phyloP scores from a whole-genome alignment of 2,329 filamentous ascomycete genomes.

The Iodosphaeria phyllophila region DNA sequence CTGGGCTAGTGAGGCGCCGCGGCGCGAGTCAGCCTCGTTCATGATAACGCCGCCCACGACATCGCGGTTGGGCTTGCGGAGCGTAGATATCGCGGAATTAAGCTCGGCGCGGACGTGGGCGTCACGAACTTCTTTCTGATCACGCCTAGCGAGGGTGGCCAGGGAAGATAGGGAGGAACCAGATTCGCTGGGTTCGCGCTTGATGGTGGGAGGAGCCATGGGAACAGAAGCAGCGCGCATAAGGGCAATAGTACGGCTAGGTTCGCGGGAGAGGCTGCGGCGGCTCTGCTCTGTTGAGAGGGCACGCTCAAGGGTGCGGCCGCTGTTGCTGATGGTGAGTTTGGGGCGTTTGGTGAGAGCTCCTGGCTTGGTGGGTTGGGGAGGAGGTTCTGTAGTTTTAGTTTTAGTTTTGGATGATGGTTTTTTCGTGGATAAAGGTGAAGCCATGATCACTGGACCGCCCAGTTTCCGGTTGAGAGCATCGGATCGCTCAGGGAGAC shows the following conservation, averaged over 20 bases:
- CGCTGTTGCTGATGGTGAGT: constrained; percentile 21
- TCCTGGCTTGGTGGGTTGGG: constrained; percentile 30
- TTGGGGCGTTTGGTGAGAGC: constrained; percentile 28
- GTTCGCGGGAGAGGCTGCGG: constrained; percentile 35
- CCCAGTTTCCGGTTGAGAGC: constrained; percentile 59
- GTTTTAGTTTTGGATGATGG: constrained; percentile 32
- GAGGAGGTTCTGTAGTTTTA: constrained; percentile 23
- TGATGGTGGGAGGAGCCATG: constrained; percentile 38
- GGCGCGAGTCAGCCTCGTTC: constrained; percentile 46
- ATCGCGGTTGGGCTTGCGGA: constrained; percentile 60
- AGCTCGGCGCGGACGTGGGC: constrained; percentile 51
- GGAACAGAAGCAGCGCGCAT: constrained; percentile 51
- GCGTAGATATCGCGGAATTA: constrained; percentile 51
- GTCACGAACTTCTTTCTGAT: constrained; percentile 43
- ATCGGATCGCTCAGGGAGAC: constrained; percentile 53
- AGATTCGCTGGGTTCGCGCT: constrained; percentile 49
- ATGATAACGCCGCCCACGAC: constrained; percentile 47
- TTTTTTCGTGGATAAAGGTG: no score
- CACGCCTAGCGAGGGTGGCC: constrained; percentile 25
- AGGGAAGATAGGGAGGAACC: constrained; percentile 13
- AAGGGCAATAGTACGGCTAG: constrained; percentile 39
- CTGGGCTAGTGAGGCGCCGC: constrained; percentile 24
- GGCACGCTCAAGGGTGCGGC: constrained; percentile 43
- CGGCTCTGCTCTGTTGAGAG: constrained; percentile 34
- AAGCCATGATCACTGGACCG: constrained; percentile 49